Percentiles rank a stretch among this genome's conserved stretches.
phyloP scores from a whole-genome alignment of 257 asterid species.

The Scutellaria baicalensis region DNA sequence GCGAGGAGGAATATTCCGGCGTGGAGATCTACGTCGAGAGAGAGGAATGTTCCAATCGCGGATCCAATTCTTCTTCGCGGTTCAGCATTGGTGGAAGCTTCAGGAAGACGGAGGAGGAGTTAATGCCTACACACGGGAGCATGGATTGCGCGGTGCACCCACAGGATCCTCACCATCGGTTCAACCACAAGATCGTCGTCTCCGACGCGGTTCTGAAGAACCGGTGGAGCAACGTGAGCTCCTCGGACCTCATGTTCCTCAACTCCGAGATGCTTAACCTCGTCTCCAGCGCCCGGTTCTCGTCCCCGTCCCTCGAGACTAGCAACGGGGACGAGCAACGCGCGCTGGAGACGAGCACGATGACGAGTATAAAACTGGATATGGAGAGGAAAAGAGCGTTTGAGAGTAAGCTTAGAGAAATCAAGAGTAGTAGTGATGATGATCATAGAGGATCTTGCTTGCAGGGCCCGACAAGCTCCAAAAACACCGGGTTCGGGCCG shows the following conservation, averaged over 20 bases:
- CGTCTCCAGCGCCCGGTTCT: slow-evolving; percentile 31
- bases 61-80: slow-evolving; percentile 22
- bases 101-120: slow-evolving; percentile 21
- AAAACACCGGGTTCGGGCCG: not conserved
- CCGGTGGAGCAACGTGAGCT: slow-evolving; percentile 62
- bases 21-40: slow-evolving; percentile 40
- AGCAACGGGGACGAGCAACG: not conserved
- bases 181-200: slow-evolving; percentile 41
- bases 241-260: slow-evolving; percentile 55
- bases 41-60: slow-evolving; percentile 23
- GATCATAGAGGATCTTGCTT: not conserved
- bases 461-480: not conserved
- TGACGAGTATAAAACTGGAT: slow-evolving; percentile 23
- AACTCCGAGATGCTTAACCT: slow-evolving; percentile 43
- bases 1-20: slow-evolving; percentile 19
- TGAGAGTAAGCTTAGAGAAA: slow-evolving; percentile 23
- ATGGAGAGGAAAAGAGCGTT: slow-evolving; percentile 25
- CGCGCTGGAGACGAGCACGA: not conserved
- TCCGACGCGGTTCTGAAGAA: slow-evolving; percentile 37
- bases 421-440: not conserved
- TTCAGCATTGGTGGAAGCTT: slow-evolving; percentile 38
- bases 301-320: slow-evolving; percentile 11
- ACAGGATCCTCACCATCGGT: slow-evolving; percentile 18
- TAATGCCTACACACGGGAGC: slow-evolving; percentile 16
- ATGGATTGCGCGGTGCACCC: not conserved